phyloP scores from a whole-genome alignment of 176 grass and related monocot species.

The Zea mays region DNA sequence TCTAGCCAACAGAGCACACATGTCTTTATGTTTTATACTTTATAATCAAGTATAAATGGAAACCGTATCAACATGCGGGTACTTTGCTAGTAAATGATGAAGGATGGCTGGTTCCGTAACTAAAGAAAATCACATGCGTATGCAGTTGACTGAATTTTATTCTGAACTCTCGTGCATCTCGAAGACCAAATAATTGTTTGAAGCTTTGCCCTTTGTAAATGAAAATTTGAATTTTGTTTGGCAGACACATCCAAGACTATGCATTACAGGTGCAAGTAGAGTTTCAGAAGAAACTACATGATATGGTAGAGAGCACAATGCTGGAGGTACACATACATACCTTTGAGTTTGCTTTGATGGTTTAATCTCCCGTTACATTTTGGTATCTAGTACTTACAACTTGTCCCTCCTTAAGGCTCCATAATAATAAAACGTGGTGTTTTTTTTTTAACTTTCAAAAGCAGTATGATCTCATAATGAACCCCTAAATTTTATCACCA shows the following conservation, averaged over 20 bases:
- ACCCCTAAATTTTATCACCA: not conserved
- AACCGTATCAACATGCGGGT: too few species aligned
- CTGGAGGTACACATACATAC: not conserved
- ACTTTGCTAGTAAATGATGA: too few species aligned
- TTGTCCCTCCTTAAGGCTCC: not conserved
- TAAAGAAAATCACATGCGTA: not conserved
- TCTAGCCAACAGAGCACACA: too few species aligned
- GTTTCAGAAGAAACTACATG: constrained; percentile 28
- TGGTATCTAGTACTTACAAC: not conserved
- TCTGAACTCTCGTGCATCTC: too few species aligned
- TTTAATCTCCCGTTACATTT: not conserved
- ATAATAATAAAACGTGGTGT: not conserved
- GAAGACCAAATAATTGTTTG: not conserved
- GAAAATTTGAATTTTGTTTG: not conserved
- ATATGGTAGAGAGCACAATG: constrained; percentile 8
- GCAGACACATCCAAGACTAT: constrained; percentile 5
- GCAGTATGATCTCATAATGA: not conserved
- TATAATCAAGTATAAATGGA: too few species aligned
- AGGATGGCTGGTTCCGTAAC: not conserved
- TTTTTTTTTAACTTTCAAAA: not conserved
- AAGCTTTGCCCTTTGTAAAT: not conserved
- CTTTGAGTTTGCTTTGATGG: not conserved
- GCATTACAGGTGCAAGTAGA: constrained; percentile 22
- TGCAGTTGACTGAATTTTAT: not conserved
- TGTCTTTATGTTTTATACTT: too few species aligned